phyloP scores from a whole-genome alignment of 495 filamentous ascomycete genomes.

The Penicillium manginii region DNA sequence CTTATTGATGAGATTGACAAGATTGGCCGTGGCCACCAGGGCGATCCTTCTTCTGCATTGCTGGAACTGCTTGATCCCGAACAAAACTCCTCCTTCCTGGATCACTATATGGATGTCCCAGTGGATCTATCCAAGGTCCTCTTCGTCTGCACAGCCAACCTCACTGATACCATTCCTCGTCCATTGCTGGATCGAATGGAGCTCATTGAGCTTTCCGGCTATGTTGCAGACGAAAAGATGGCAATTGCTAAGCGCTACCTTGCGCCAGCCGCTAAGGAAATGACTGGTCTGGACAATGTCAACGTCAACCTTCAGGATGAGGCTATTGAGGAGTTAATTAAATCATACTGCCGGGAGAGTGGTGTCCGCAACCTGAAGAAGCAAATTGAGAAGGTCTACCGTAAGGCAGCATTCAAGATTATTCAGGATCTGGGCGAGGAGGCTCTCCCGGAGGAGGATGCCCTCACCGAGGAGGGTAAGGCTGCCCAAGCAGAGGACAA shows the following conservation, averaged over 20 bases:
- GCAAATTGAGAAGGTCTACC: conserved; percentile 98
- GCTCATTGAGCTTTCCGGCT: conserved; percentile 93
- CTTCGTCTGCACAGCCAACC: conserved; percentile 98
- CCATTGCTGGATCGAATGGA: conserved; percentile 98
- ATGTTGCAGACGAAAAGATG: conserved; percentile 99
- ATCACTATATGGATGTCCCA: conserved; percentile 99
- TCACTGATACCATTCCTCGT: conserved; percentile 97
- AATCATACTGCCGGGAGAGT: conserved; percentile 95
- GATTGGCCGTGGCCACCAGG: conserved; percentile 93
- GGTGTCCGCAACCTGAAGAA: conserved; percentile 99
- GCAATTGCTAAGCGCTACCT: conserved; percentile 95
- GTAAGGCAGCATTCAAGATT: conserved; percentile 96
- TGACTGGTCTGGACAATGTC: conserved; percentile 87
- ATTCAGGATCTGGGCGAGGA: conserved; percentile 93
- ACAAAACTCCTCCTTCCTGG: conserved; percentile 95
- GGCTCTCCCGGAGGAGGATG: conserved; percentile 77
- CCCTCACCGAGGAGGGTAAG: conserved; percentile 87
- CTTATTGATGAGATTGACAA: conserved; percentile 99
- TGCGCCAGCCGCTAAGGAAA: conserved; percentile 85
- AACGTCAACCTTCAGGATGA: conserved; percentile 81
- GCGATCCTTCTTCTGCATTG: conserved; percentile 92
- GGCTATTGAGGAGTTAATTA: conserved; percentile 95
- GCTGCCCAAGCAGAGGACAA: conserved; percentile 72
- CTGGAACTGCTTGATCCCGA: conserved; percentile 96
- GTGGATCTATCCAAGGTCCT: conserved; percentile 97